phyloP scores from a whole-genome alignment of 2,329 filamentous ascomycete genomes.

The Aspergillus glaucus region DNA sequence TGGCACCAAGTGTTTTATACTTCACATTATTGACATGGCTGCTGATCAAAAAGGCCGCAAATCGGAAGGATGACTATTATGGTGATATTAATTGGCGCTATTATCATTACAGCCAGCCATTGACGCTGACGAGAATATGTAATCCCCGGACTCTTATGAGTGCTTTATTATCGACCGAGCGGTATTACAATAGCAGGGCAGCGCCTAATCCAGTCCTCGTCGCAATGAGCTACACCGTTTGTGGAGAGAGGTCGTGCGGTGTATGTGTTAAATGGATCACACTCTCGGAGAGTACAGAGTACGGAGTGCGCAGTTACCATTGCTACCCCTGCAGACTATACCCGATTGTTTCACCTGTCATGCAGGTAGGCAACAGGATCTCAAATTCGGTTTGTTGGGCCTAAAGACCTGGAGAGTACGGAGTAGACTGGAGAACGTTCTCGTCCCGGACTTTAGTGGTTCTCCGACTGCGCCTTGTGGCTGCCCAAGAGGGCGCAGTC shows the following conservation, averaged over 20 bases:
- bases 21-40: too few relatives aligned
- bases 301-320: too few relatives aligned
- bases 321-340: neutral
- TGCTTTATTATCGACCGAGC: neutral
- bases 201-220: neutral
- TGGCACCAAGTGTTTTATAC: neutral
- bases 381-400: neutral
- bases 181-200: neutral
- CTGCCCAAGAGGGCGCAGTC: neutral
- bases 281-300: too few relatives aligned
- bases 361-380: neutral
- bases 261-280: too few relatives aligned
- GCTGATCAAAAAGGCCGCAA: too few relatives aligned
- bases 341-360: neutral
- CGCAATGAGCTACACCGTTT: neutral
- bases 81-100: too few relatives aligned
- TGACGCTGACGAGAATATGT: too few relatives aligned
- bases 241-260: too few relatives aligned
- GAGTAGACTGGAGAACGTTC: neutral
- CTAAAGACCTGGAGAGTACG: neutral
- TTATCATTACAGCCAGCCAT: too few relatives aligned
- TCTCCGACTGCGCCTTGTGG: neutral
- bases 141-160: too few relatives aligned
- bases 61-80: too few relatives aligned
- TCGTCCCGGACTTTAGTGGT: too few relatives aligned